These are phyloP conservation scores for Gynandropsis gynandra DNA, from an alignment of 345 rosid species.

Conservation along the genomic window DNA sequence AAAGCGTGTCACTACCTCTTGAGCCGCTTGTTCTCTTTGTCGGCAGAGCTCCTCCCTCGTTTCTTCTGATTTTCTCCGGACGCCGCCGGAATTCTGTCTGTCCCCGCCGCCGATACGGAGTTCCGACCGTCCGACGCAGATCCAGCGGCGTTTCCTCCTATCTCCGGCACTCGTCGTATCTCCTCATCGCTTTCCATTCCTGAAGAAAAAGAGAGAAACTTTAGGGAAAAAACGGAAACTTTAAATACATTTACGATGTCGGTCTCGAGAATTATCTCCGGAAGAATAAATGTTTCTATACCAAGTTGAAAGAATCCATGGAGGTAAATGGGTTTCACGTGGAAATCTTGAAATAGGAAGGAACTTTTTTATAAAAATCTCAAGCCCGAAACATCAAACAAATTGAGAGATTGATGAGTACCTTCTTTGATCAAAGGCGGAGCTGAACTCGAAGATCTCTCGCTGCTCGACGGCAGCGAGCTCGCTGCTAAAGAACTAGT, in stretches of 20 bases:
- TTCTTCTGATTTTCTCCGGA: constrained; percentile 55
- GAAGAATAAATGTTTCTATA: no score
- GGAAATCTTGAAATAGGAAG: background rate
- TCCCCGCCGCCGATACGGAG: constrained; percentile 35
- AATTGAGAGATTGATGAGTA: background rate
- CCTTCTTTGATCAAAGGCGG: constrained; percentile 89
- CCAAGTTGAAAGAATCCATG: no score
- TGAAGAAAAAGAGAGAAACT: constrained; percentile 19
- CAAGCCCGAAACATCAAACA: background rate
- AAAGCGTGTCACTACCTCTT: constrained; percentile 87
- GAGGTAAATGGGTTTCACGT: constrained; percentile 5
- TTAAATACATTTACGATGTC: background rate
- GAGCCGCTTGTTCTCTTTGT: constrained; percentile 82
- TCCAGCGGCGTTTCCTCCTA: constrained; percentile 59
- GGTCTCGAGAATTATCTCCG: no score
- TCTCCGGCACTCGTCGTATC: constrained; percentile 88
- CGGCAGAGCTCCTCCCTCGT: constrained; percentile 85
- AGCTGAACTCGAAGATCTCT: constrained; percentile 95
- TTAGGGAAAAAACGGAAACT: background rate
- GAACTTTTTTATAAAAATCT: background rate
- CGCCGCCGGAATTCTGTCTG: constrained; percentile 39
- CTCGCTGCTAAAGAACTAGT: constrained; percentile 75
- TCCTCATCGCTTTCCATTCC: constrained; percentile 98
- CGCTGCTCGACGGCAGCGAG: constrained; percentile 90
- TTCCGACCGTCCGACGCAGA: constrained; percentile 43